phyloP scores from a whole-genome alignment of 331 rosid genomes.

The Rosa hybrid region DNA sequence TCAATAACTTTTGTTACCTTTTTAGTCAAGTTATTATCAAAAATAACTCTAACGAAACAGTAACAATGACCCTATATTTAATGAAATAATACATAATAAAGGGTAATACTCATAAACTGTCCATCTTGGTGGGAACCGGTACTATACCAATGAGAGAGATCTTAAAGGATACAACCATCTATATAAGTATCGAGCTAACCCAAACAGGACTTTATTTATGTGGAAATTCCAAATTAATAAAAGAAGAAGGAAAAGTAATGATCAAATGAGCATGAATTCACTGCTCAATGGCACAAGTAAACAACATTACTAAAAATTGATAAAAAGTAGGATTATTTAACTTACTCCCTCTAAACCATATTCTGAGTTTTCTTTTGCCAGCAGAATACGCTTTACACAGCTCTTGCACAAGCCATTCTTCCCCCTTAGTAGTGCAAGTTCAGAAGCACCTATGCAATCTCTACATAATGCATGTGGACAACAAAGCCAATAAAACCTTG shows the following conservation, averaged over 20 bases:
- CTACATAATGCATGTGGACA: constrained; percentile 51
- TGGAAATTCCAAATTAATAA: background rate
- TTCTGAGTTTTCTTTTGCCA: constrained; percentile 47
- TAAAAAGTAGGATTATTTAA: background rate
- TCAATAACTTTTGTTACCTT: background rate
- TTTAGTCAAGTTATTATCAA: background rate
- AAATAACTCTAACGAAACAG: background rate
- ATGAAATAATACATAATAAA: background rate
- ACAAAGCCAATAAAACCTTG: constrained; percentile 50
- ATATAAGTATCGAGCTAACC: background rate
- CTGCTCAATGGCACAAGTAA: background rate
- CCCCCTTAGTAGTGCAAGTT: constrained; percentile 32
- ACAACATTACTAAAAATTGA: background rate
- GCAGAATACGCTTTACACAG: constrained; percentile 50
- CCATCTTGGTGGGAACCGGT: background rate
- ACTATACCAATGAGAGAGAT: background rate
- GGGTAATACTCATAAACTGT: background rate
- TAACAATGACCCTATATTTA: background rate
- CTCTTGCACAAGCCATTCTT: constrained; percentile 51
- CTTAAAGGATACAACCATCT: background rate
- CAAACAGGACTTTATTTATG: background rate
- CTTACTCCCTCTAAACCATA: constrained; percentile 58
- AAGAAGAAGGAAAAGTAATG: background rate
- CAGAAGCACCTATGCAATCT: constrained; percentile 30
- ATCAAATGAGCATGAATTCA: too few species aligned